phyloP scores from a whole-genome alignment of 768 basidiomycete genomes.

The Kwoniella bestiolae region DNA sequence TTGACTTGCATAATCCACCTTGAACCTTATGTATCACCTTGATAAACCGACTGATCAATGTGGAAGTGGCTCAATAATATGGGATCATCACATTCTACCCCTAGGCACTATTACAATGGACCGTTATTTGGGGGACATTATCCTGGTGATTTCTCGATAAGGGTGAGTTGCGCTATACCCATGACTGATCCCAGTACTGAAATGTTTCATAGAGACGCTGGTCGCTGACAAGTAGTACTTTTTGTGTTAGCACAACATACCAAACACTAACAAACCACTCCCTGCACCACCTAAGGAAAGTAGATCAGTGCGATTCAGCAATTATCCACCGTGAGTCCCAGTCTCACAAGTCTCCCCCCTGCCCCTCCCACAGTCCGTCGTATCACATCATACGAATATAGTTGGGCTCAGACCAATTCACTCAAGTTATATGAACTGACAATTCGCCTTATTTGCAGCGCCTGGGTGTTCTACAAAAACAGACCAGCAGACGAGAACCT shows the following conservation, averaged over 20 bases:
- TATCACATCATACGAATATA: no score
- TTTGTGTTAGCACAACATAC: not conserved
- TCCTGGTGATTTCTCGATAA: conserved; percentile 39
- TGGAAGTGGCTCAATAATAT: conserved; percentile 3
- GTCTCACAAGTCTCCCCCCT: no score
- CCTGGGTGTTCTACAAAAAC: conserved; percentile 47
- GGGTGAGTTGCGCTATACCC: conserved; percentile 20
- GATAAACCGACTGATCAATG: not conserved
- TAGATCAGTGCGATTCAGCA: conserved; percentile 35
- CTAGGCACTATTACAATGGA: conserved; percentile 22
- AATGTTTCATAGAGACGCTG: no score
- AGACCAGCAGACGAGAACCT: conserved; percentile 42
- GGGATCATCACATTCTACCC: conserved; percentile 8
- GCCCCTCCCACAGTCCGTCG: not conserved
- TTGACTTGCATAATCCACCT: no score
- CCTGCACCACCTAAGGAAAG: conserved; percentile 15
- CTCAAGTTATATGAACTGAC: not conserved
- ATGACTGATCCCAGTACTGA: not conserved
- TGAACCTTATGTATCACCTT: not conserved
- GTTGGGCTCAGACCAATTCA: no score
- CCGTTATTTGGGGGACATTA: conserved; percentile 43
- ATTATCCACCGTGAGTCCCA: conserved; percentile 45
- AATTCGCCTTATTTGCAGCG: conserved; percentile 19
- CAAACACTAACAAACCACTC: conserved; percentile 36
- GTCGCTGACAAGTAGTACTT: no score